A percentile compares a stretch with the other conserved stretches of the same genome.
Conservation (phyloP, 2,329 filamentous ascomycete genomes). For the Microsporum audouinii region DNA sequence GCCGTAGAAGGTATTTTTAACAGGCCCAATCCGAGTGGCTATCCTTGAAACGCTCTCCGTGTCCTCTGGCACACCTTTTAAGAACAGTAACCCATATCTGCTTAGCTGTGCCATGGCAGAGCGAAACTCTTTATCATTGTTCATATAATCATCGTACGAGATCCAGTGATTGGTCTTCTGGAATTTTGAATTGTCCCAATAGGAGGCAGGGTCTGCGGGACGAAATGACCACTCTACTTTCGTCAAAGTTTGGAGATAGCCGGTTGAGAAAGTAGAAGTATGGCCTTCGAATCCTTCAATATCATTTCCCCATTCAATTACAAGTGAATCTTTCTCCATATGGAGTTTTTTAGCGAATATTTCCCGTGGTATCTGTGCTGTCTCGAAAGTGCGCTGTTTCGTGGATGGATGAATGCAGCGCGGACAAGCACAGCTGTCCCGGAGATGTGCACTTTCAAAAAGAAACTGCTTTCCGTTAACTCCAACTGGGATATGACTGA, state of each 20-base stretch:
- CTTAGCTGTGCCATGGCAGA: conserved; percentile 52
- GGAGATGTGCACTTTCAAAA: conserved; percentile 26
- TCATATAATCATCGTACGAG: conserved; percentile 62
- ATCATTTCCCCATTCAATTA: conserved; percentile 52
- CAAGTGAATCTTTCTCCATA: conserved; percentile 32
- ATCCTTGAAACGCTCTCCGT: conserved; percentile 56
- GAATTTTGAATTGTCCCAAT: conserved; percentile 26
- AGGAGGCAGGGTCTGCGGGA: background rate
- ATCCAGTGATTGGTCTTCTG: conserved; percentile 42
- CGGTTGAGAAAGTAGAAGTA: background rate
- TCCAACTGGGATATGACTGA: background rate
- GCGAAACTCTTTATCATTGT: conserved; percentile 45
- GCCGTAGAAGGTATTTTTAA: conserved; percentile 86
- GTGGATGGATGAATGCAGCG: conserved; percentile 47
- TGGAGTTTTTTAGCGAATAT: conserved; percentile 33
- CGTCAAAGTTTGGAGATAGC: background rate
- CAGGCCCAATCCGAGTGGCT: conserved; percentile 58
- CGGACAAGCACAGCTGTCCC: conserved; percentile 46
- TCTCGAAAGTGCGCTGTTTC: conserved; percentile 53
- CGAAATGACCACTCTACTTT: background rate
- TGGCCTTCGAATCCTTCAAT: conserved; percentile 31
- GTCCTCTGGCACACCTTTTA: conserved; percentile 60
- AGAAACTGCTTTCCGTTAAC: background rate
- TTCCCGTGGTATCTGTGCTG: conserved; percentile 47
- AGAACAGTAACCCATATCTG: conserved; percentile 61